Evolutionary conservation across 106 monocot genomes (phyloP).

Genomic region (Vanilla planifolia): DNA sequence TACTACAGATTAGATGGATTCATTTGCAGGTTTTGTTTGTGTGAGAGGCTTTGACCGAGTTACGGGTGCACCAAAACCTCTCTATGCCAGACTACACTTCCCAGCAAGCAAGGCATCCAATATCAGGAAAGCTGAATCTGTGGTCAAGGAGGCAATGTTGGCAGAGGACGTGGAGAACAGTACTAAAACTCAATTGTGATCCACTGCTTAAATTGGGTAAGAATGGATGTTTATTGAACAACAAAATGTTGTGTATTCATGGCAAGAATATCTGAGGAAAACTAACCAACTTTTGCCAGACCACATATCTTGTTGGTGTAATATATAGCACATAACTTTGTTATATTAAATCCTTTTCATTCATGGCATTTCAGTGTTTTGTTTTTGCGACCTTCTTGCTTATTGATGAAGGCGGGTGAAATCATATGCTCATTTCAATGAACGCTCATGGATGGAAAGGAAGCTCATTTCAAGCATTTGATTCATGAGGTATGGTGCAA

Average conservation of each 20-base stretch:
- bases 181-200: not conserved
- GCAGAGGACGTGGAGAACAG: not conserved
- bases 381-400: not conserved
- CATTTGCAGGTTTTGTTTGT: slow-evolving; percentile 28
- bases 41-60: slow-evolving; percentile 23
- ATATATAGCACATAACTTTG: not conserved
- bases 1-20: too few species aligned
- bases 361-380: not conserved
- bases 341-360: slow-evolving; percentile 1
- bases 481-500: not conserved
- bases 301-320: not conserved
- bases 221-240: not conserved
- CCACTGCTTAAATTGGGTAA: not conserved
- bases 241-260: not conserved
- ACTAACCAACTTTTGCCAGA: not conserved
- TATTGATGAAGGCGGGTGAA: not conserved
- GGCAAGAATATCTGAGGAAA: not conserved
- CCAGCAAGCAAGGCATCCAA: slow-evolving; percentile 19
- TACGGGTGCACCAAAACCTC: slow-evolving; percentile 24
- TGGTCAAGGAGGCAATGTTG: not conserved
- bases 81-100: slow-evolving; percentile 24
- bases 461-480: not conserved
- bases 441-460: slow-evolving; percentile 1
- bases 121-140: slow-evolving; percentile 11
- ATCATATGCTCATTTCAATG: not conserved